A percentile compares a stretch with the other conserved stretches of the same genome.
Evolutionary conservation across 2,329 filamentous ascomycete genomes (phyloP).

Genomic region (Microdochium bolleyi): DNA sequence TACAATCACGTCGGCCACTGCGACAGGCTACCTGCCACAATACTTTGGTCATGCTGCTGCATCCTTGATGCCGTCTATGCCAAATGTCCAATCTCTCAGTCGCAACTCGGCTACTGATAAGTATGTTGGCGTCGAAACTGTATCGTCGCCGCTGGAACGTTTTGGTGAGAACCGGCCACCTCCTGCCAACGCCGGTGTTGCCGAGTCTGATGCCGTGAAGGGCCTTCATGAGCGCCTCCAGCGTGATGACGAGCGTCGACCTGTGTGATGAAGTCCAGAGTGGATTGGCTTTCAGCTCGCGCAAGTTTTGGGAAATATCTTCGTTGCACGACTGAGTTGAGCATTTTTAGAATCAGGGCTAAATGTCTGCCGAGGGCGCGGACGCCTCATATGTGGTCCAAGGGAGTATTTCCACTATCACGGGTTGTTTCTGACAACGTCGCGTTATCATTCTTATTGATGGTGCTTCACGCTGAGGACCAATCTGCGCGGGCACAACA

Average conservation of each 20-base stretch:
- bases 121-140: conserved; percentile 10
- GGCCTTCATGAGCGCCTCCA: conserved; percentile 20
- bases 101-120: conserved; percentile 18
- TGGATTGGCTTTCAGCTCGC: neutral
- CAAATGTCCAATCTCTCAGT: conserved; percentile 25
- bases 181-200: conserved; percentile 21
- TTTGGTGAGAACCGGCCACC: conserved; percentile 38
- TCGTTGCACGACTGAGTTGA: neutral
- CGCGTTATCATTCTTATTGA: neutral
- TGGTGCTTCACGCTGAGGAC: neutral
- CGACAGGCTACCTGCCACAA: conserved; percentile 45
- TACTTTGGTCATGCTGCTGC: conserved; percentile 44
- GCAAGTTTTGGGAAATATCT: neutral
- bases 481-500: neutral
- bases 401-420: too few species aligned
- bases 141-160: conserved; percentile 19
- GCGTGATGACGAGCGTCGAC: conserved; percentile 15
- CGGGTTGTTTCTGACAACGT: too few species aligned
- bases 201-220: conserved; percentile 19
- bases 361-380: too few species aligned
- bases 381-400: too few species aligned
- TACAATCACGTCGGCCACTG: conserved; percentile 43
- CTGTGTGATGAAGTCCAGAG: neutral
- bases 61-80: conserved; percentile 36
- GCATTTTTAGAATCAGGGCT: too few species aligned